Base-by-base conservation (phyloP, 495 filamentous ascomycete genomes). In the Cenococcum geophilum region DNA sequence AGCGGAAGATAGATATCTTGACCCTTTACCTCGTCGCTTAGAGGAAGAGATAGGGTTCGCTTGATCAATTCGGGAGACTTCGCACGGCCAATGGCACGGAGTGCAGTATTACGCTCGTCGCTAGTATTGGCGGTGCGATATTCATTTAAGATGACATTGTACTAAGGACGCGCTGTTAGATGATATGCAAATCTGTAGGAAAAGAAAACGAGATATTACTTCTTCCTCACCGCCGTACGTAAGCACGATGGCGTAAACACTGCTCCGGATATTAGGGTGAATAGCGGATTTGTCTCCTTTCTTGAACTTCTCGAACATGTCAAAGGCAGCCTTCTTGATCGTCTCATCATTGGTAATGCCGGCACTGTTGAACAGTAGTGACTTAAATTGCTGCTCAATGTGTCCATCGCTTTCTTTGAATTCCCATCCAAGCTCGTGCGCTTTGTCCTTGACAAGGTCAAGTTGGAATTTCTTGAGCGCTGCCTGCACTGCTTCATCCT, bases 1-100 rank as follows among this genome's bases (percentile, higher is more conserved):
- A 95, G 76, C 2, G 85, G 93, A 70, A 96, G 85, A 78, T 97
- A 97, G 65, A 98, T 86, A 45, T 98, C 93, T 76, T 98, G 93
- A 65, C 86, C 91, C 78, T 95, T 95, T 73, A 98, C 90, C 62
- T 96, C 88, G 43, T 85, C 81, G 73, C 85, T 83, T 60, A 89
- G 79, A 47, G 91, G 83, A 36, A 96, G 77, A 9, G 74, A 79
- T 18, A 98, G 81, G 1, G 91, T 92, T 58, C 84, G 83, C 72
- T 90, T 73, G 74, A 97, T 92, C 50, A 97, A 84, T 54, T 84
- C 81, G 14, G 88, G 83, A 48, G 86, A 77, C 64, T 87, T 86
- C 34, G 89, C 84, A 55, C 90, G 83, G 51, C 93, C 92, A 9
- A 98, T 80, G 61, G 83, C 84, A 64, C 93, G 89, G 36, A 98